Conservation (phyloP, 2,329 filamentous ascomycete species). For the Emmonsiellopsis sp. region DNA sequence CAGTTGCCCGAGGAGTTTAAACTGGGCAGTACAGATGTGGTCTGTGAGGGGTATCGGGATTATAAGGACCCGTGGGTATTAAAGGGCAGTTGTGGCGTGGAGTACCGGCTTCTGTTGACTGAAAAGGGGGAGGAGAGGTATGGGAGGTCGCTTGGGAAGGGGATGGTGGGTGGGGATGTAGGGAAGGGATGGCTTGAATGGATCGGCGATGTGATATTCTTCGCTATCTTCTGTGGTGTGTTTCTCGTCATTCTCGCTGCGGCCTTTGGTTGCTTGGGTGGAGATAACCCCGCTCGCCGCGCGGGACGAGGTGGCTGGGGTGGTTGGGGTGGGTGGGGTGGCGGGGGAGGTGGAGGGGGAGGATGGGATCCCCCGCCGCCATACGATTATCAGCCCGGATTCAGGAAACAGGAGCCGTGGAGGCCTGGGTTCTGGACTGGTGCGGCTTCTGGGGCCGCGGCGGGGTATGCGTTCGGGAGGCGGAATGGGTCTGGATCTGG, state of each 20-base stretch:
- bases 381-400: slow-evolving; percentile 24
- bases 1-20: slow-evolving; percentile 54
- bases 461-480: slow-evolving; percentile 33
- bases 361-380: slow-evolving; percentile 30
- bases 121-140: slow-evolving; percentile 63
- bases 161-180: slow-evolving; percentile 13
- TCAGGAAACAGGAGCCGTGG: slow-evolving; percentile 22
- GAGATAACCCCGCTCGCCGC: slow-evolving; percentile 17
- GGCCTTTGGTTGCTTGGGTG: slow-evolving; percentile 18
- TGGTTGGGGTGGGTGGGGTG: slow-evolving; percentile 12
- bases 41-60: slow-evolving; percentile 78
- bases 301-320: slow-evolving; percentile 18
- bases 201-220: slow-evolving; percentile 24
- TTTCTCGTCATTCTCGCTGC: slow-evolving; percentile 16
- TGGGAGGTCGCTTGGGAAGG: slow-evolving; percentile 42
- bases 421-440: slow-evolving; percentile 41
- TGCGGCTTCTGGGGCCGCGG: slow-evolving; percentile 30
- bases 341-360: slow-evolving; percentile 19
- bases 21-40: slow-evolving; percentile 77
- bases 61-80: slow-evolving; percentile 77
- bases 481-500: slow-evolving; percentile 9
- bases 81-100: slow-evolving; percentile 84
- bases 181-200: slow-evolving; percentile 4
- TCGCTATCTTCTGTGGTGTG: slow-evolving; percentile 17
- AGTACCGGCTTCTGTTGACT: slow-evolving; percentile 74